These are phyloP conservation scores for Scedosporium minutisporum DNA, from an alignment of 2,329 filamentous ascomycete genomes.

Conservation along the genomic window DNA sequence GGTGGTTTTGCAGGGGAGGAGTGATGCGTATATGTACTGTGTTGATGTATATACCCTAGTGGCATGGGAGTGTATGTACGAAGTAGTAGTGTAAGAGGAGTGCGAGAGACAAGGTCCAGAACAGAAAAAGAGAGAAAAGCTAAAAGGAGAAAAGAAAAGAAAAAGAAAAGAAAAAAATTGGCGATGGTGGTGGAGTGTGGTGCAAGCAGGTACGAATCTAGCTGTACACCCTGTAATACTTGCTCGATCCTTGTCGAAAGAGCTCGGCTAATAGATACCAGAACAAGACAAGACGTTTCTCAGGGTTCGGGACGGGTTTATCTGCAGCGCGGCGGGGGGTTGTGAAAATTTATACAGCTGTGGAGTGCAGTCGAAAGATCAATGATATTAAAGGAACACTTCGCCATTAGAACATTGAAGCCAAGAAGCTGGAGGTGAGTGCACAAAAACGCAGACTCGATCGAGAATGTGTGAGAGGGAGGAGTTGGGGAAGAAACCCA, in stretches of 20 bases:
- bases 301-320: not conserved
- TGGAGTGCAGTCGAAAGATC: too few relatives aligned
- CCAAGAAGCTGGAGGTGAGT: too few relatives aligned
- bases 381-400: too few relatives aligned
- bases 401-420: too few relatives aligned
- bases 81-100: not conserved
- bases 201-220: not conserved
- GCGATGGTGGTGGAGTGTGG: not conserved
- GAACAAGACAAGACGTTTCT: not conserved
- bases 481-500: too few relatives aligned
- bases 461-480: too few relatives aligned
- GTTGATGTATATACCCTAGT: not conserved
- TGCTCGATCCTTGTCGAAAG: not conserved
- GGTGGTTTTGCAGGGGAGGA: not conserved
- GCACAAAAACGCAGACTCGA: too few relatives aligned
- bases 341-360: not conserved
- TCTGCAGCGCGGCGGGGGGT: not conserved
- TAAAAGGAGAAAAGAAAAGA: conserved; percentile 9
- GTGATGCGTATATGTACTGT: too few relatives aligned
- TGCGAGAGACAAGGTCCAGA: not conserved
- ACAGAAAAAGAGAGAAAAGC: conserved; percentile 5
- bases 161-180: not conserved
- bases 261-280: not conserved
- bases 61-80: not conserved
- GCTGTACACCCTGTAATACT: not conserved